Evolutionary conservation across 257 asterid genomes (phyloP), one percentile per base, ranked within the genome.

Genomic region (Nicotiana undulata): DNA sequence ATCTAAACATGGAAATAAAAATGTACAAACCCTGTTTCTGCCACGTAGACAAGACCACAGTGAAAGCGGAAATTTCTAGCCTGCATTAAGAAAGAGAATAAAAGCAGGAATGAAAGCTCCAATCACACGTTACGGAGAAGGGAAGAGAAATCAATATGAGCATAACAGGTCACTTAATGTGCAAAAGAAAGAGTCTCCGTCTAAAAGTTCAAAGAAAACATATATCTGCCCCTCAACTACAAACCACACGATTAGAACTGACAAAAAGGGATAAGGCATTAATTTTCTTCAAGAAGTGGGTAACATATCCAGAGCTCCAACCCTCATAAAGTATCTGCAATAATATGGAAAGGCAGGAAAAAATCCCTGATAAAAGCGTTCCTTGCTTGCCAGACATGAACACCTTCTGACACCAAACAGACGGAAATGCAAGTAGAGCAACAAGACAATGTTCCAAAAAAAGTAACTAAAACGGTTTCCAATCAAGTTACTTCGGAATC

Each of bases 1-100:
- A 72, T 34, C 16, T 46, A 82, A 22, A 81, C 17, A 58, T 34
- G 56, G 85, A 83, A 88, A 79, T 37, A 31, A 56, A 24, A 22
- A 64, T 46, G 31, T 49, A 79, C 82, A 51, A 16, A 96, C 99
- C 99, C 99, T 86, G 90, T 94, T 85, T 96, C 99, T 22, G 99
- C 97, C 80, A 96, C 97, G 81, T 96, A 96, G 55, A 96, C 99
- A 85, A 94, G 96, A 85, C 98, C 99, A 83, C 99, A 96, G 29
- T 88, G 91, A 81, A 96, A 96, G 34, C 98, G 95, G 82, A 96
- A 96, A 87, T 96, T 96, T 87, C 99, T 91, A 70, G 99, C 98
- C 98, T 96, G 98, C 90, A 84, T 74, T 64, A 85, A 75, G 7
- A 65, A 28, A 9, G 53, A 76, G n/a, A 52, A 77, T 55, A 37